phyloP scores from a whole-genome alignment of 306 rosid species.

The Purshia tridentata region DNA sequence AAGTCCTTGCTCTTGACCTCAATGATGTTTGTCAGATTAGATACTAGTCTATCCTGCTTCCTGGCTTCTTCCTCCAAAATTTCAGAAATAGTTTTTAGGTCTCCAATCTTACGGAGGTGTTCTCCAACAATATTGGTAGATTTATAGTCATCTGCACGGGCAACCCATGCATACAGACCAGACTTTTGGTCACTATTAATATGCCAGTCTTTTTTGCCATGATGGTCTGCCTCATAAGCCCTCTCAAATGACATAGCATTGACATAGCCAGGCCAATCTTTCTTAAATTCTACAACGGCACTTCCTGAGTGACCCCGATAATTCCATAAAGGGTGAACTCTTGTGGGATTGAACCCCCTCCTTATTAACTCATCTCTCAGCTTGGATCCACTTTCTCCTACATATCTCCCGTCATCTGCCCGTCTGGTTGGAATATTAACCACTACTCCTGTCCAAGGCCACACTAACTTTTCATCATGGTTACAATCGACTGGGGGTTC shows the following conservation, averaged over 20 bases:
- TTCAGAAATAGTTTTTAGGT: constrained; percentile 69
- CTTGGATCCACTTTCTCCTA: constrained; percentile 90
- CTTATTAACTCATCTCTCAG: constrained; percentile 72
- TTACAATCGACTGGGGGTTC: constrained; percentile 43
- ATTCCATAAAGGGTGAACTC: constrained; percentile 69
- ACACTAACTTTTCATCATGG: constrained; percentile 68
- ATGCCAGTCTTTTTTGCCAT: constrained; percentile 73
- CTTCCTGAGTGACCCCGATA: constrained; percentile 73
- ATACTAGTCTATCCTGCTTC: constrained; percentile 62
- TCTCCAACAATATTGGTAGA: constrained; percentile 62
- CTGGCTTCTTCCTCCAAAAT: constrained; percentile 76
- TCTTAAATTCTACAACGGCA: constrained; percentile 79
- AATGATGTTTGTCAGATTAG: constrained; percentile 60
- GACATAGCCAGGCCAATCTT: constrained; percentile 76
- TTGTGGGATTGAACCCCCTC: constrained; percentile 71
- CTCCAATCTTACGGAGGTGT: constrained; percentile 65
- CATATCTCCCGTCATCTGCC: constrained; percentile 58
- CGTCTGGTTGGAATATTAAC: constrained; percentile 74
- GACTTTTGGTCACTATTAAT: constrained; percentile 42
- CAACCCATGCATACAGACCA: constrained; percentile 94
- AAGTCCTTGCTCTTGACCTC: constrained; percentile 60
- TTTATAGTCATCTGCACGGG: constrained; percentile 74
- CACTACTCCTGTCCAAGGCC: constrained; percentile 94
- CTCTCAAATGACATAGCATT: constrained; percentile 85
- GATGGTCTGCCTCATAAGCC: constrained; percentile 67